These are phyloP conservation scores for Penicillium argentinense DNA, from an alignment of 495 filamentous ascomycete genomes.

Conservation along the genomic window DNA sequence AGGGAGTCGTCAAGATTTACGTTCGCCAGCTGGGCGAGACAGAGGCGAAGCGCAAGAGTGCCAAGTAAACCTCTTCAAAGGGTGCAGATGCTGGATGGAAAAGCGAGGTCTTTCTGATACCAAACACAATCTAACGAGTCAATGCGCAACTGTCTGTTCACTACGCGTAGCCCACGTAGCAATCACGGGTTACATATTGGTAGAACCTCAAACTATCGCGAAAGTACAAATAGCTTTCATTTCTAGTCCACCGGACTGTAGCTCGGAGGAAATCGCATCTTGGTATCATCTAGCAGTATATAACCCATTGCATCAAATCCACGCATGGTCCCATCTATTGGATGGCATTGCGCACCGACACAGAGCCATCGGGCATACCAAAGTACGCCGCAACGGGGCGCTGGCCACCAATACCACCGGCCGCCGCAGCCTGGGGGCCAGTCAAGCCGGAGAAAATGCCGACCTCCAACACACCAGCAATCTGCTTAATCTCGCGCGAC, in stretches of 20 bases:
- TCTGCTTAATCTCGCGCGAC: conserved; percentile 68
- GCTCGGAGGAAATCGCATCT: conserved; percentile 11
- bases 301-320: conserved; percentile 5
- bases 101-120: conserved; percentile 16
- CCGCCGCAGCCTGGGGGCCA: conserved; percentile 61
- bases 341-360: conserved; percentile 50
- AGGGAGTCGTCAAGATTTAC: conserved; percentile 72
- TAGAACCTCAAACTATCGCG: too few relatives aligned
- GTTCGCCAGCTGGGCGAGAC: conserved; percentile 80
- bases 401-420: conserved; percentile 69
- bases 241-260: too few relatives aligned
- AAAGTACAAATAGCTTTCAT: too few relatives aligned
- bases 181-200: neutral
- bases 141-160: conserved; percentile 4
- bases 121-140: conserved; percentile 18
- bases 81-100: neutral
- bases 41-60: conserved; percentile 87
- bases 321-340: conserved; percentile 12
- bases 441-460: conserved; percentile 84
- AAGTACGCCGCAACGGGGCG: conserved; percentile 94
- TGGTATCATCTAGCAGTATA: conserved; percentile 30
- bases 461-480: conserved; percentile 87
- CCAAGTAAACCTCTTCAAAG: conserved; percentile 42
- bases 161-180: neutral
- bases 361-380: conserved; percentile 78